A percentile compares a stretch with the other conserved stretches of the same genome.
These are phyloP conservation scores for Leccinellum luteum DNA, from an alignment of 768 basidiomycete genomes.

Conservation along the genomic window DNA sequence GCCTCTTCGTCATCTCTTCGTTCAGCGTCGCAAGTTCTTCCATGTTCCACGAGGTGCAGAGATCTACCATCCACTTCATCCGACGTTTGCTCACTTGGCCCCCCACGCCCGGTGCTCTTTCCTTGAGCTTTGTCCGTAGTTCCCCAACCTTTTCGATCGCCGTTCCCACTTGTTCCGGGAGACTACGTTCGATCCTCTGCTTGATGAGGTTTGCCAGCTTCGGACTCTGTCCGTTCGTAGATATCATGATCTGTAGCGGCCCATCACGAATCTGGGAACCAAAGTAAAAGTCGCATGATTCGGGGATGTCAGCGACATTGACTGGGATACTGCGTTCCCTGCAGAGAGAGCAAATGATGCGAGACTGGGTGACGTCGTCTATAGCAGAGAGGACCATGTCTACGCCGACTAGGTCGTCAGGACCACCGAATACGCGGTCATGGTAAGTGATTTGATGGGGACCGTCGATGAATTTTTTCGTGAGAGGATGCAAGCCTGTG, in stretches of 20 bases:
- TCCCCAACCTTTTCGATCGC: conserved; percentile 80
- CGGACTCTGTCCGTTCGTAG: conserved; percentile 91
- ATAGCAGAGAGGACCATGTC: conserved; percentile 95
- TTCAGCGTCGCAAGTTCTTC: conserved; percentile 75
- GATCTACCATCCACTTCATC: conserved; percentile 89
- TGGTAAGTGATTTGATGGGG: conserved; percentile 57
- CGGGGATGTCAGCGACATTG: conserved; percentile 96
- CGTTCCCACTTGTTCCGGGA: conserved; percentile 70
- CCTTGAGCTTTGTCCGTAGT: conserved; percentile 68
- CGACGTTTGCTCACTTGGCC: conserved; percentile 71
- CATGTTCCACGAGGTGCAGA: conserved; percentile 85
- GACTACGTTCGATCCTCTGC: conserved; percentile 57
- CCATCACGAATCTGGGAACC: conserved; percentile 90
- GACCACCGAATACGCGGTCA: conserved; percentile 63
- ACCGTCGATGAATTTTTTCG: conserved; percentile 49
- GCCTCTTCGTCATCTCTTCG: conserved; percentile 54
- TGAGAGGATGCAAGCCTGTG: conserved; percentile 60
- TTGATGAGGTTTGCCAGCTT: conserved; percentile 85
- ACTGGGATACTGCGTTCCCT: conserved; percentile 73
- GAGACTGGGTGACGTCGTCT: conserved; percentile 73
- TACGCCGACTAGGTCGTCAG: conserved; percentile 62
- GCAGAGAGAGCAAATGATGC: conserved; percentile 68
- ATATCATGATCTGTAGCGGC: conserved; percentile 93
- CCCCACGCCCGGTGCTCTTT: conserved; percentile 80
- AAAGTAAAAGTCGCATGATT: conserved; percentile 97